A percentile compares a stretch with the other conserved stretches of the same genome.
These are phyloP conservation scores for Grosmannia penicillata DNA, from an alignment of 2,329 filamentous ascomycete species.

Conservation along the genomic window DNA sequence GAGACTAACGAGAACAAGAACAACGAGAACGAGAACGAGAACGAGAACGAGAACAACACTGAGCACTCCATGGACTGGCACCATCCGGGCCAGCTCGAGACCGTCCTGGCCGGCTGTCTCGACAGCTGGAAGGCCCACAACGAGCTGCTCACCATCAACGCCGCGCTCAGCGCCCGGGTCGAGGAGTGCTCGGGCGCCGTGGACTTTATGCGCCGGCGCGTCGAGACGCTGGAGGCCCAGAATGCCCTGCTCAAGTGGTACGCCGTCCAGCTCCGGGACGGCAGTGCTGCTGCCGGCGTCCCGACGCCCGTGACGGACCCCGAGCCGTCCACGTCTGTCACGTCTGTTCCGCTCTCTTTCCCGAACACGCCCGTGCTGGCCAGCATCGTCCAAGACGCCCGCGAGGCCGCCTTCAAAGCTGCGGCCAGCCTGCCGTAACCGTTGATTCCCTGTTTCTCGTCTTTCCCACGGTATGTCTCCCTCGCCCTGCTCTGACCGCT, in stretches of 20 bases:
- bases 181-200: neutral
- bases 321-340: neutral
- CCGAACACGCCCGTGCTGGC: no score
- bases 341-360: no score
- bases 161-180: neutral
- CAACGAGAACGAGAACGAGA: no score
- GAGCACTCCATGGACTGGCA: neutral
- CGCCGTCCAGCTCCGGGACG: neutral
- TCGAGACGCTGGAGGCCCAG: constrained; percentile 1
- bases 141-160: neutral
- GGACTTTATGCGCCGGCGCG: neutral
- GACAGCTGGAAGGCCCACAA: constrained; percentile 2
- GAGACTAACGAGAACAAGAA: no score
- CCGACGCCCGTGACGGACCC: neutral
- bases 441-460: no score
- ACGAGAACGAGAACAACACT: neutral
- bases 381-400: neutral
- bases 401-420: neutral
- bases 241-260: constrained; percentile 4
- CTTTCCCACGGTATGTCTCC: no score
- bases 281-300: neutral
- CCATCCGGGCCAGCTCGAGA: constrained; percentile 1
- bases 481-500: no score
- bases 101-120: constrained; percentile 1
- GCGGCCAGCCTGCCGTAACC: neutral